Evolutionary conservation across 345 rosid genomes (phyloP), one percentile per base, ranked within the genome.

Genomic region (Psidium guajava): DNA sequence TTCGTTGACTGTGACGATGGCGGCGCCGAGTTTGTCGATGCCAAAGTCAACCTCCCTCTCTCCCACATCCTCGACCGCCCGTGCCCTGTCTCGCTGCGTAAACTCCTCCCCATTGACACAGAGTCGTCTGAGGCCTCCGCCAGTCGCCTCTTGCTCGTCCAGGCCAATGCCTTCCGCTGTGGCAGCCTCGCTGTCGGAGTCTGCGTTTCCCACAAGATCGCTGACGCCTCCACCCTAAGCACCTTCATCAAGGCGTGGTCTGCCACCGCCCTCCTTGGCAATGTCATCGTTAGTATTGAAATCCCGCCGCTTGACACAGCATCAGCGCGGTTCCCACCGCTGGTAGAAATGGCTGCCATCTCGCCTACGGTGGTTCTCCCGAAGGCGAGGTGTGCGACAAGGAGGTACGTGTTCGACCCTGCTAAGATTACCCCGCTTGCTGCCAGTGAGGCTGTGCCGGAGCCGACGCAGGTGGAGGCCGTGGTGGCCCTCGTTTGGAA

Each of bases 121-220:
- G 89, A 85, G 16, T 84, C 86, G 5, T 8, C 24, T 3, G 82
- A 84, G 52, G 86, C 86, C 27, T 61, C 59, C 52, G 57, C 88
- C n/a, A 74, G 58, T n/a, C 52, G 52, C 52, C 82, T 87, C 74
- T 61, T 88, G 44, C 88, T 88, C 14, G 92, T 90, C 54, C 89
- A 91, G 84, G 88, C 83, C 42, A 91, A 87, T 83, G 83, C 61
- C 49, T 86, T 86, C 73, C 44, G 81, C 6, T 85, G 87, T 42
- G 91, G 91, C 2, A 90, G 90, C 51, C 51, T 90, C 8, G 88
- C 83, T 7, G 56, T 88, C 3, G 90, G 91, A 5, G 22, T 88
- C 16, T 86, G 88, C 81, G 22, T 86, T 36, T 86, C 88, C 28
- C 91, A 89, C 81, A 85, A 82, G 85, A 81, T 88, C 24, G 84